Evolutionary conservation across 1,139 yeast genomes (phyloP).

Genomic region (Zygosaccharomyces sapae): DNA sequence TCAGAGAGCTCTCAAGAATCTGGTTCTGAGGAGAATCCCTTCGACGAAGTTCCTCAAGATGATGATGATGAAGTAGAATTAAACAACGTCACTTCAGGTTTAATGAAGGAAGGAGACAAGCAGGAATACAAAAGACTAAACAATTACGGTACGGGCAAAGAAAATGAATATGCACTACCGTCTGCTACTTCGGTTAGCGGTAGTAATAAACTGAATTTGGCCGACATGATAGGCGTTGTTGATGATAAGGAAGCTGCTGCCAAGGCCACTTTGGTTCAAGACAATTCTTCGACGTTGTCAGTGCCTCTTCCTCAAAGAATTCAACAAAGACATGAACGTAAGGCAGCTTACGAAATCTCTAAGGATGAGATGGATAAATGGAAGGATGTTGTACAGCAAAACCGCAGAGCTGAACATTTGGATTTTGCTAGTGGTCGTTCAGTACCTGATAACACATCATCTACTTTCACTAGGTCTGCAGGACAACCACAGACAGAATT

Average conservation of each 20-base stretch:
- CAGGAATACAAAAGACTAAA: constrained; percentile 49
- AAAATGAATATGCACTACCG: constrained; percentile 70
- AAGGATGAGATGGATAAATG: constrained; percentile 83
- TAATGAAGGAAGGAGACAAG: constrained; percentile 36
- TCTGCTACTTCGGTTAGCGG: constrained; percentile 32
- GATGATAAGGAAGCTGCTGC: constrained; percentile 44
- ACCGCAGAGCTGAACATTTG: constrained; percentile 80
- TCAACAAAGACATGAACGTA: constrained; percentile 80
- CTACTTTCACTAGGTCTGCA: constrained; percentile 51
- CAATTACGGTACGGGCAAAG: constrained; percentile 44
- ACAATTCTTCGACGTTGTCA: constrained; percentile 47
- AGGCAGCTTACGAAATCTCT: constrained; percentile 86
- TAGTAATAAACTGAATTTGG: constrained; percentile 56
- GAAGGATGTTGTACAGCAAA: constrained; percentile 75
- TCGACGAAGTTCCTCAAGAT: constrained; percentile 34
- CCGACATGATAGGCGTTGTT: constrained; percentile 70
- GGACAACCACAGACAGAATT: constrained; percentile 54
- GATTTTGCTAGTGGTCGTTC: constrained; percentile 54
- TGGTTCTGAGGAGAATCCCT: constrained; percentile 36
- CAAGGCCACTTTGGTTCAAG: constrained; percentile 52
- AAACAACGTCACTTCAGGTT: constrained; percentile 35
- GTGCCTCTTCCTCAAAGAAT: constrained; percentile 84
- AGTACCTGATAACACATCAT: constrained; percentile 44
- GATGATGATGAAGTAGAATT: constrained; percentile 41
- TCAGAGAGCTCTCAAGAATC: constrained; percentile 26